Base-by-base conservation (phyloP, 306 rosid genomes). In the Datisca glomerata region DNA sequence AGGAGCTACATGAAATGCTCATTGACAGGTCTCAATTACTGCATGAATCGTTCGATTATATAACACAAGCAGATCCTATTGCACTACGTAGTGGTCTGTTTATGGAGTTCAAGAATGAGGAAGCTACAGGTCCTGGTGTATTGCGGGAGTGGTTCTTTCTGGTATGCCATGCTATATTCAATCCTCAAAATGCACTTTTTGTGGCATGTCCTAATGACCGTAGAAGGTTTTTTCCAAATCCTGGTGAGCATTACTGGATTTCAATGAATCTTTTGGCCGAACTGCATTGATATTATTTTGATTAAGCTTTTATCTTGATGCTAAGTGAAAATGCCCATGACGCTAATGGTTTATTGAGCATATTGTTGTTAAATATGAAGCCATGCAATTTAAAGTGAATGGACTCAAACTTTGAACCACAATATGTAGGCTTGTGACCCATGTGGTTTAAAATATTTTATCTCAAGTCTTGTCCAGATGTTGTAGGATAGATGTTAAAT, bases 111-210 rank as follows among this genome's bases (percentile, higher is more conserved):
- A 81, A 72, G 62, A 70, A 75, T 34, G 96, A 86, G 81, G 79
- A 75, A 52, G 96, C 93, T 52, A 74, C 86, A 24, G 93, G 96
- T 51, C 91, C 80, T 1, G 96, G 96, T 63, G 96, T 86, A 21
- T 49, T 78, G 61, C 55, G 83, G 62, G 96, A 86, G 61, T 86
- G 96, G 96, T 75, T 81, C 46, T 19, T 78, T 54, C 63, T 86
- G 80, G 91, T 81, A 32, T 78, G 86, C 65, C 77, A 68, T 51
- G 91, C 65, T 54, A 38, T 86, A 49, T 86, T 81, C 63, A 64
- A 81, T 67, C 83, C 80, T 2, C 62, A 70, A 47, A 69, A 75
- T 53, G 75, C 86, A 16, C 86, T 81, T 27, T 86, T 81, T 66
- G 60, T 75, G 31, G 49, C 93, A 52, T 81, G 93, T 67, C 93